These are phyloP conservation scores for Penicillium goetzii DNA, from an alignment of 495 filamentous ascomycete species.

Conservation along the genomic window DNA sequence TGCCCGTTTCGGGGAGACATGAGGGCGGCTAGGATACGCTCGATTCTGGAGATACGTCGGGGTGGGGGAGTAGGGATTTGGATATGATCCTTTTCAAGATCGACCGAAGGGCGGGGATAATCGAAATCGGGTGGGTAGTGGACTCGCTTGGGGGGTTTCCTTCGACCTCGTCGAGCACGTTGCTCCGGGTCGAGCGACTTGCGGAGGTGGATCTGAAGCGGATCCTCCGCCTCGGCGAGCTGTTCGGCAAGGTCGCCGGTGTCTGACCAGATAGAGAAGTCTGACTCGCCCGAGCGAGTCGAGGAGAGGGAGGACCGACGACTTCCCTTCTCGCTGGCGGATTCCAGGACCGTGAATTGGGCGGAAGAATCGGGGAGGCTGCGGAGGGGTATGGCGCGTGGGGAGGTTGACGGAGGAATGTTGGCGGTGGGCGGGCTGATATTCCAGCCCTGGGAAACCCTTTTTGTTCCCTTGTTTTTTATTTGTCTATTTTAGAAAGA, in stretches of 20 bases:
- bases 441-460: slow-evolving; percentile 40
- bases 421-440: slow-evolving; percentile 59
- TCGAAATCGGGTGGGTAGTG: slow-evolving; percentile 49
- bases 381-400: slow-evolving; percentile 61
- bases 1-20: slow-evolving; percentile 78
- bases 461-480: slow-evolving; percentile 10
- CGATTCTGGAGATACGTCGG: slow-evolving; percentile 61
- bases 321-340: slow-evolving; percentile 52
- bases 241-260: slow-evolving; percentile 93
- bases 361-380: slow-evolving; percentile 47
- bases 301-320: slow-evolving; percentile 59
- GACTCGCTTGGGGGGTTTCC: slow-evolving; percentile 53
- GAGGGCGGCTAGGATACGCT: slow-evolving; percentile 74
- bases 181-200: slow-evolving; percentile 63
- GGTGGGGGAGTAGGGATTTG: slow-evolving; percentile 71
- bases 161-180: slow-evolving; percentile 37
- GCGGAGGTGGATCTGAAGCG: slow-evolving; percentile 65
- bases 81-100: slow-evolving; percentile 77
- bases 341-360: slow-evolving; percentile 42
- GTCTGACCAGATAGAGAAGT: slow-evolving; percentile 85
- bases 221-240: slow-evolving; percentile 79
- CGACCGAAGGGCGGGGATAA: slow-evolving; percentile 52
- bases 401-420: slow-evolving; percentile 61
- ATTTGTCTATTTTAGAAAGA: neutral
- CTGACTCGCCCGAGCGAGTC: slow-evolving; percentile 65